Conservation (phyloP, 78 protist genomes). For the Dictyostelium firmibasis region DNA sequence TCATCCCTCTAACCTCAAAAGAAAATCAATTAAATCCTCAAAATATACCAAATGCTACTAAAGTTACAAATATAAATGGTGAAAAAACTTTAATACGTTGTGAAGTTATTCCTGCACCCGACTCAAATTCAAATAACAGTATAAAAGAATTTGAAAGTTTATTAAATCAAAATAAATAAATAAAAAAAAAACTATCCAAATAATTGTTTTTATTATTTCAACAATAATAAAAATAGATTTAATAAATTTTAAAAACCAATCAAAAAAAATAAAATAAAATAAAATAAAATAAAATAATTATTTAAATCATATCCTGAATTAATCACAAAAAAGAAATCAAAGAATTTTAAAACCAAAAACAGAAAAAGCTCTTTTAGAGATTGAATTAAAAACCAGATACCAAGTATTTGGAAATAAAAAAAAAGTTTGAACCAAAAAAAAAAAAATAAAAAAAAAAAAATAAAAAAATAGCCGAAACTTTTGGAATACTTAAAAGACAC, state of each 20-base stretch:
- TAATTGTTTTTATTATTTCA: too few relatives aligned
- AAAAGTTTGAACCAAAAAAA: too few relatives aligned
- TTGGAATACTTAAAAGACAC: neutral
- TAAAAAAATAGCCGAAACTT: neutral
- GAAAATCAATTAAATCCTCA: neutral
- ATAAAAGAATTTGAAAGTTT: neutral
- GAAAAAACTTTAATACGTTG: slow-evolving; percentile 25
- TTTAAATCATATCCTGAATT: neutral
- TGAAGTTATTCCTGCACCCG: slow-evolving; percentile 43
- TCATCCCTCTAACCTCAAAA: slow-evolving; percentile 64
- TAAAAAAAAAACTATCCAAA: neutral
- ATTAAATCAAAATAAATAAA: neutral
- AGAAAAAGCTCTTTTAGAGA: too few relatives aligned
- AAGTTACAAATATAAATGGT: neutral
- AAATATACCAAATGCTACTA: neutral
- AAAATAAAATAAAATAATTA: too few relatives aligned
- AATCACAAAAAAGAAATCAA: neutral
- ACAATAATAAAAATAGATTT: too few relatives aligned
- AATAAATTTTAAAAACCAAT: neutral
- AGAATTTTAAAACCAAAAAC: neutral
- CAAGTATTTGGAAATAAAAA: too few relatives aligned
- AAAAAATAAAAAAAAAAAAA: too few relatives aligned
- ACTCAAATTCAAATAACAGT: neutral
- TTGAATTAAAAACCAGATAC: too few relatives aligned
- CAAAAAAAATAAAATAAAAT: too few relatives aligned